phyloP scores from a whole-genome alignment of 768 basidiomycete genomes.

The Collybiopsis luxurians region DNA sequence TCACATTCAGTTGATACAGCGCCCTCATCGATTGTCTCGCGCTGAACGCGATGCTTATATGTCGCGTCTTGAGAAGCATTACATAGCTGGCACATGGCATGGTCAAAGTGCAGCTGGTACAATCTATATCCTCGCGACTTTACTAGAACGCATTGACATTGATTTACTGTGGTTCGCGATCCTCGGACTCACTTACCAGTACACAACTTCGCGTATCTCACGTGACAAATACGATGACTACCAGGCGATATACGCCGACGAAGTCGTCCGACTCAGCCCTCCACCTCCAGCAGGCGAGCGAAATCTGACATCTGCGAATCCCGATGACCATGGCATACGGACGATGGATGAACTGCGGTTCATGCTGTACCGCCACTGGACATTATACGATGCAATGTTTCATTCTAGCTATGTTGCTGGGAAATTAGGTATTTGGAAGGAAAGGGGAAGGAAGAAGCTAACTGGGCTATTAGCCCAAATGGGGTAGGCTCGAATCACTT shows the following conservation, averaged over 20 bases:
- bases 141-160: slow-evolving; percentile 90
- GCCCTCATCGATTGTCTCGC: slow-evolving; percentile 58
- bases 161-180: slow-evolving; percentile 97
- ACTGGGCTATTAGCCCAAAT: slow-evolving; percentile 96
- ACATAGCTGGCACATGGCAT: slow-evolving; percentile 78
- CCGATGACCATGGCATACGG: slow-evolving; percentile 84
- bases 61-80: slow-evolving; percentile 74
- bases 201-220: slow-evolving; percentile 83
- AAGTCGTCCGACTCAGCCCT: slow-evolving; percentile 89
- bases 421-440: slow-evolving; percentile 95
- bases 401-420: slow-evolving; percentile 96
- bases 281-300: slow-evolving; percentile 41
- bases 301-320: slow-evolving; percentile 53
- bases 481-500: slow-evolving; percentile 85
- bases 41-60: slow-evolving; percentile 69
- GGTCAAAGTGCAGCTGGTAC: slow-evolving; percentile 89
- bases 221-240: slow-evolving; percentile 81
- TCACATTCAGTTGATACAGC: slow-evolving; percentile 25
- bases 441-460: slow-evolving; percentile 83
- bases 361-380: slow-evolving; percentile 96
- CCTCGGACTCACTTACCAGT: slow-evolving; percentile 91
- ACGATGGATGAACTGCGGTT: slow-evolving; percentile 90
- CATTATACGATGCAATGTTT: slow-evolving; percentile 95
- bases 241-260: slow-evolving; percentile 80
- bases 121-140: slow-evolving; percentile 85